These are phyloP conservation scores for Pleurotus cornucopiae DNA, from an alignment of 768 basidiomycete genomes.

Conservation along the genomic window DNA sequence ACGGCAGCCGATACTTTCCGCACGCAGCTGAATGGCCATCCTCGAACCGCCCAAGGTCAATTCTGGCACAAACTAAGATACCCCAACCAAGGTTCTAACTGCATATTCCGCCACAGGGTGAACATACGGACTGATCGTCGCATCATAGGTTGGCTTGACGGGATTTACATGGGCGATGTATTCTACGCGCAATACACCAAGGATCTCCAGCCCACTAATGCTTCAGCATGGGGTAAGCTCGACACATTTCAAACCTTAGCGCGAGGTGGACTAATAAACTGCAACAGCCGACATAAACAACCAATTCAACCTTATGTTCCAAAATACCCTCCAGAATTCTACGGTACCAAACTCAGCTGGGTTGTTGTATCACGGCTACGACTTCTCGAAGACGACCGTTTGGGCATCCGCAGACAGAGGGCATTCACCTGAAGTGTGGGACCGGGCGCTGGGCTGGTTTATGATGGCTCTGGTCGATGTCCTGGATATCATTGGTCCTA, in stretches of 20 bases:
- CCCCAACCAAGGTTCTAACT: conserved; percentile 33
- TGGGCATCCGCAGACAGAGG: conserved; percentile 45
- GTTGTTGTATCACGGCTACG: conserved; percentile 47
- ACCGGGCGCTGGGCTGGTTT: conserved; percentile 45
- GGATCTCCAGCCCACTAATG: conserved; percentile 28
- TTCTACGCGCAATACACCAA: conserved; percentile 39
- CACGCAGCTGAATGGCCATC: conserved; percentile 34
- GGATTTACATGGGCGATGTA: conserved; percentile 42
- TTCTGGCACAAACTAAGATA: conserved; percentile 44
- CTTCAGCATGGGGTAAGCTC: conserved; percentile 33
- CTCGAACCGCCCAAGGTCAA: conserved; percentile 40
- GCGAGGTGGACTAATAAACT: not conserved
- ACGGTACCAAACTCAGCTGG: conserved; percentile 34
- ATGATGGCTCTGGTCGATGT: conserved; percentile 45
- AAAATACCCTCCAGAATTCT: conserved; percentile 35
- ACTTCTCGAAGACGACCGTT: conserved; percentile 34
- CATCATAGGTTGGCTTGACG: conserved; percentile 38
- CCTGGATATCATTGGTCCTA: conserved; percentile 26
- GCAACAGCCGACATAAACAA: conserved; percentile 31
- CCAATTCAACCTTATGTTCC: conserved; percentile 40
- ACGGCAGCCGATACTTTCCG: conserved; percentile 35
- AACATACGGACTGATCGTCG: not conserved
- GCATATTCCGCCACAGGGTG: not conserved
- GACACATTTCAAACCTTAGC: conserved; percentile 9
- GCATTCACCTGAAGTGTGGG: conserved; percentile 46